Percentiles rank a stretch among this genome's conserved stretches.
These are phyloP conservation scores for Mucor piriformis DNA, from an alignment of 371 early-diverging fungal species.

Conservation along the genomic window DNA sequence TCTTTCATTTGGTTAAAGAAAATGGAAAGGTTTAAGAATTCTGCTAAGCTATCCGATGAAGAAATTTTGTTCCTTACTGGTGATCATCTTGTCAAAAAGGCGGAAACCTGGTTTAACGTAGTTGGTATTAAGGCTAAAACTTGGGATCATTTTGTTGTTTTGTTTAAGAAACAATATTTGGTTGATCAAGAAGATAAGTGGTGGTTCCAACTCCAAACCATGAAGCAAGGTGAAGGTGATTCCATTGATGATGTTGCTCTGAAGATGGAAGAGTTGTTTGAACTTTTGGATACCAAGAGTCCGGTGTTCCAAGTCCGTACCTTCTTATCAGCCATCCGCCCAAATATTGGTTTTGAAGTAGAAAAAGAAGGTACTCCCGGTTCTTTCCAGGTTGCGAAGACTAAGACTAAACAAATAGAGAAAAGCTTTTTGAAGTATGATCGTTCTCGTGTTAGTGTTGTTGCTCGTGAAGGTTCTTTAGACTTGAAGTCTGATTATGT, in stretches of 20 bases:
- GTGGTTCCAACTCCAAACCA: not conserved
- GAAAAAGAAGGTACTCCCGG: constrained; percentile 1
- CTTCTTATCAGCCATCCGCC: constrained; percentile 10
- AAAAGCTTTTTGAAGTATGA: constrained; percentile 1
- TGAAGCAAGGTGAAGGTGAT: constrained; percentile 6
- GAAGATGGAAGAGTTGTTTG: constrained; percentile 12
- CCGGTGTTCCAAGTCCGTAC: constrained; percentile 7
- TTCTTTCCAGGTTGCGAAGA: not conserved
- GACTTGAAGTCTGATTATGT: not conserved
- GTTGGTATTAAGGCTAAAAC: too few species aligned
- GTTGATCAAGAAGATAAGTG: too few species aligned
- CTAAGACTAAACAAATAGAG: constrained; percentile 5
- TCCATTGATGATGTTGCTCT: constrained; percentile 9
- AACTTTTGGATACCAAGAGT: not conserved
- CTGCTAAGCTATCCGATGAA: too few species aligned
- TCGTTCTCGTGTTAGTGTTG: not conserved
- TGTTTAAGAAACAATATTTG: too few species aligned
- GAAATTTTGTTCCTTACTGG: too few species aligned
- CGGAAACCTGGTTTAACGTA: too few species aligned
- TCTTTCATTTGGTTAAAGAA: constrained; percentile 4
- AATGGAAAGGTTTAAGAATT: too few species aligned
- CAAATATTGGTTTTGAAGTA: constrained; percentile 9
- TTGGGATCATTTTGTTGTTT: too few species aligned
- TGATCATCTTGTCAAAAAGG: too few species aligned
- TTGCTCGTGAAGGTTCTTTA: not conserved